Conservation (phyloP, 2,329 filamentous ascomycete genomes). For the Exophiala phaeomuriformis region DNA sequence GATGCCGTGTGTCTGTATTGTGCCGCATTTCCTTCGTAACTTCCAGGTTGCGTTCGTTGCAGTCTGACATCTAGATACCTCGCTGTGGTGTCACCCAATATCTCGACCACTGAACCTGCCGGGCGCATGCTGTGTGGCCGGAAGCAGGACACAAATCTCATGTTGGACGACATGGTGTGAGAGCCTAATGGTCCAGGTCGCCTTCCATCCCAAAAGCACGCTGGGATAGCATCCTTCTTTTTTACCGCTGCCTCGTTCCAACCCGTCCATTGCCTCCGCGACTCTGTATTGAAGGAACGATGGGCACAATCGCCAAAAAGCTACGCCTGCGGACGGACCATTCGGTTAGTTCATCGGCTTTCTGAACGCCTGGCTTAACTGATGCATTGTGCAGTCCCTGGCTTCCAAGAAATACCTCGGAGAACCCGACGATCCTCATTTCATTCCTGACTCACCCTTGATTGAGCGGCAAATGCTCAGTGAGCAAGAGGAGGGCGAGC, state of each 20-base stretch:
- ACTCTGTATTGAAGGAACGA: neutral
- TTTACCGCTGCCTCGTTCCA: neutral
- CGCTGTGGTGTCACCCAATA: conserved; percentile 1
- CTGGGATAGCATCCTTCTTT: neutral
- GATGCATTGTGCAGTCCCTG: conserved; percentile 1
- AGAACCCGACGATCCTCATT: conserved; percentile 30
- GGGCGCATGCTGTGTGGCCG: no score
- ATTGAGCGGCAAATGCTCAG: conserved; percentile 33
- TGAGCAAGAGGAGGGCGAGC: conserved; percentile 31
- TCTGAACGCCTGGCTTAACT: neutral
- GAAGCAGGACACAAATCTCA: neutral
- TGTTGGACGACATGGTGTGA: conserved; percentile 8
- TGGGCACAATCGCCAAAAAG: conserved; percentile 5
- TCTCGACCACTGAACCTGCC: neutral
- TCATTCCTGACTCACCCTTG: conserved; percentile 30
- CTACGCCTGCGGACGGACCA: conserved; percentile 9
- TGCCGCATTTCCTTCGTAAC: neutral
- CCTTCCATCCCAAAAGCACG: neutral
- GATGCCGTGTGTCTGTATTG: neutral
- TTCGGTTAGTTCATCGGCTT: conserved; percentile 3
- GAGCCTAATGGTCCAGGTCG: neutral
- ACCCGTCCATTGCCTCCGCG: neutral
- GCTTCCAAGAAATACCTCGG: conserved; percentile 33
- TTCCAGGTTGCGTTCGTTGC: neutral
- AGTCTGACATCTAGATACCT: neutral